A percentile compares a stretch with the other conserved stretches of the same genome.
phyloP scores from a whole-genome alignment of 352 stramenopile species.

The Phytophthora brassicae region DNA sequence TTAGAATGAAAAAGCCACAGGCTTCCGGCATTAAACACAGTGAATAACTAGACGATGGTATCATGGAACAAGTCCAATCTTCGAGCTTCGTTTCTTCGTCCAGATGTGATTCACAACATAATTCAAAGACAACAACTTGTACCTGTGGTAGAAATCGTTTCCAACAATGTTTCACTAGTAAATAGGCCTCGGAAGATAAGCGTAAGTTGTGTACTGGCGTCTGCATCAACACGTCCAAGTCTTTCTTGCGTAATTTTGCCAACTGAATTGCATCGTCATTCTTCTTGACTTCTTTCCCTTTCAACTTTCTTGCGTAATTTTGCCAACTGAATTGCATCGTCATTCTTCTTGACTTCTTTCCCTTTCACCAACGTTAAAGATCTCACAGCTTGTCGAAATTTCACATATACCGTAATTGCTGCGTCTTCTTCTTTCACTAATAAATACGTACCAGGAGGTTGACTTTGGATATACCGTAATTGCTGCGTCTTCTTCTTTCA shows the following conservation, averaged over 20 bases:
- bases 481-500: conserved; percentile 40
- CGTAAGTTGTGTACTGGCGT: conserved; percentile 50
- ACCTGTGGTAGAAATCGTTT: conserved; percentile 57
- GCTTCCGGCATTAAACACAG: conserved; percentile 40
- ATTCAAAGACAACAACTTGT: conserved; percentile 57
- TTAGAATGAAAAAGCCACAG: conserved; percentile 60
- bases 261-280: conserved; percentile 40
- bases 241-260: conserved; percentile 30
- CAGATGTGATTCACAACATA: conserved; percentile 51
- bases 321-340: conserved; percentile 41
- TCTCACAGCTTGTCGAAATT: conserved; percentile 53
- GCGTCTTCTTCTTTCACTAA: conserved; percentile 48
- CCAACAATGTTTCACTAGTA: conserved; percentile 55
- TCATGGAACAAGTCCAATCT: conserved; percentile 36
- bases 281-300: conserved; percentile 51
- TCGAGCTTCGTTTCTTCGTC: conserved; percentile 51
- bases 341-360: conserved; percentile 49
- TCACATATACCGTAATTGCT: conserved; percentile 51
- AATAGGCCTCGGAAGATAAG: conserved; percentile 33
- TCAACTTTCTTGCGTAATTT: conserved; percentile 40
- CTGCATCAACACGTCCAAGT: conserved; percentile 13
- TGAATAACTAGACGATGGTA: conserved; percentile 23
- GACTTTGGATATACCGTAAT: conserved; percentile 63
- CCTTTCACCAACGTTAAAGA: conserved; percentile 44
- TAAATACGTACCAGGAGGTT: conserved; percentile 49